A percentile compares a stretch with the other conserved stretches of the same genome.
These are phyloP conservation scores for Penicillium ucsense DNA, from an alignment of 495 filamentous ascomycete genomes.

Conservation along the genomic window DNA sequence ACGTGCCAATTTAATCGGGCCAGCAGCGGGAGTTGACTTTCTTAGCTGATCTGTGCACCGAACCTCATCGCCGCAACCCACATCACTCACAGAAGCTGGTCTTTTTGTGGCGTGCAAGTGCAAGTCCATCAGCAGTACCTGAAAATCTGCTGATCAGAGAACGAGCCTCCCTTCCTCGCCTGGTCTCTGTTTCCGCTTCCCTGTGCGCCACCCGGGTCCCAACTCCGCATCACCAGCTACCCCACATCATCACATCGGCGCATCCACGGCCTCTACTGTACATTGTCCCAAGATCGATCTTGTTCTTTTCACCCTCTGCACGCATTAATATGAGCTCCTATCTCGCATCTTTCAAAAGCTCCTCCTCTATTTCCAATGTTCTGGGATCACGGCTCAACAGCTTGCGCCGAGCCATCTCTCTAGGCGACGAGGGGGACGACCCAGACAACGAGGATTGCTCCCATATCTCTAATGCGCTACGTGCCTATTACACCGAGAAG, in stretches of 20 bases:
- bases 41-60: no score
- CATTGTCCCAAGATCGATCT: no score
- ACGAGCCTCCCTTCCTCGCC: neutral
- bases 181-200: neutral
- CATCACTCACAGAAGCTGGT: constrained; percentile 12
- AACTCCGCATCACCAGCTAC: constrained; percentile 12
- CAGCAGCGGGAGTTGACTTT: neutral
- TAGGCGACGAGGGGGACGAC: constrained; percentile 67
- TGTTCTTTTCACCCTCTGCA: no score
- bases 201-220: constrained; percentile 2
- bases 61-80: constrained; percentile 1
- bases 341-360: constrained; percentile 55
- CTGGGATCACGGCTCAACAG: constrained; percentile 72
- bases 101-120: constrained; percentile 9
- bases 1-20: constrained; percentile 6
- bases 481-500: constrained; percentile 88
- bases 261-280: constrained; percentile 5
- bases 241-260: constrained; percentile 17
- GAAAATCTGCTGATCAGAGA: constrained; percentile 1
- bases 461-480: constrained; percentile 89
- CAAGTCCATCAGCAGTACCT: neutral
- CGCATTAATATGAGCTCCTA: constrained; percentile 60
- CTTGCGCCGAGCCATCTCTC: constrained; percentile 68
- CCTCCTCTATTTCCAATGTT: constrained; percentile 60
- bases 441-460: constrained; percentile 88